Evolutionary conservation across 2,329 filamentous ascomycete genomes (phyloP), one percentile per base, ranked within the genome.

Genomic region (Hypoxylon sp.): DNA sequence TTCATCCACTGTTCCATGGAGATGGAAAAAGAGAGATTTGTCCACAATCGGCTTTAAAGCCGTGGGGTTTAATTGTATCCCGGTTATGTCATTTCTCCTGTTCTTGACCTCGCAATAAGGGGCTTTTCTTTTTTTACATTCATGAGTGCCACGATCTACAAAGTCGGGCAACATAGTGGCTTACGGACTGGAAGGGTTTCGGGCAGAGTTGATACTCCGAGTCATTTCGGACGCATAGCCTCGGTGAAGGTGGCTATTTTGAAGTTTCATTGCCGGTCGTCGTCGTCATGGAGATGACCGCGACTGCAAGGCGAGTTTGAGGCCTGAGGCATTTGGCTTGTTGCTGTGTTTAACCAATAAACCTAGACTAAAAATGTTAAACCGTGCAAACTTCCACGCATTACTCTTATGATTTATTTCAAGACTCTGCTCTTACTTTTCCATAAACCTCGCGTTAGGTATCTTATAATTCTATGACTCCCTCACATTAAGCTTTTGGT

Each of bases 71-170:
- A 50, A 70, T 68, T 56, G 24, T 62, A 34, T 24, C 43, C 50
- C 63, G 44, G 58, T 59, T 65, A 43, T 68, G 62, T 64, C n/a
- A 43, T 62, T 64, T 69, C 51, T 62, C 56, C 56, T 67, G 46
- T 65, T 68, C 59, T 68, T 37, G 59, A 28, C 62, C 62, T 53
- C 51, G 61, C 15, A 26, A 65, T 34, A 65, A 51, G 62, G 56
- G 60, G 46, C 52, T 52, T 62, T 72, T 72, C 60, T 56, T n/a
- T 17, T 61, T 49, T 34, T 59, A 67, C 46, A 54, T 70, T 74
- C 30, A 74, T 56, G 73, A 74, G 62, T 68, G 66, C 72, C 62
- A 74, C 68, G 72, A 74, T 67, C 39, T 53, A 59, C 51, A 53
- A 60, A 4, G 47, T 58, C 55, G 65, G 64, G 68, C 64, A 65